Base-by-base conservation (phyloP, 73 alveolate species). In the Tetrahymena elliotti region DNA sequence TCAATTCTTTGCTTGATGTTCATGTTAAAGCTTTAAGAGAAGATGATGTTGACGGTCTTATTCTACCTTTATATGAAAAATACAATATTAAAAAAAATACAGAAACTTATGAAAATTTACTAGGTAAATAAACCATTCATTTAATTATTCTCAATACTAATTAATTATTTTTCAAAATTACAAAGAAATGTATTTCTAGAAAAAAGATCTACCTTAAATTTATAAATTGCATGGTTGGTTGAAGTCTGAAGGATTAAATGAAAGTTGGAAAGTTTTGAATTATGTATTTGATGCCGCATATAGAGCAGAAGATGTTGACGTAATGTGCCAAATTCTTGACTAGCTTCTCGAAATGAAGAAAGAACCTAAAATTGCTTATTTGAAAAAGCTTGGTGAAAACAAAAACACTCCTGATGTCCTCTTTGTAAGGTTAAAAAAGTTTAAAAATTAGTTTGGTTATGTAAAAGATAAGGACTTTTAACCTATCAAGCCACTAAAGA, bases 1-100 rank as follows among this genome's bases (percentile, higher is more conserved):
- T 94, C 5, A 94, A 94, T 88, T 84, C 95, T 11, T 47, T 94
- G 93, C 93, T 94, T 52, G 93, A 94, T 52, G 38, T 94, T 20
- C 93, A 84, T 94, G 96, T 94, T 31, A 52, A 84, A 47, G 83
- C 96, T 6, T 35, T 84, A 38, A 88, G 93, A 94, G 54, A 84
- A 33, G 94, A 94, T 34, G 96, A 94, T 94, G 36, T 94, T 33
- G 96, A 94, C 35, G 96, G 96, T 35, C 83, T 84, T 6, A 94
- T 94, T 12, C 52, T 94, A n/a, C 96, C 96, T 34, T 52, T 94
- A 13, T 94, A 33, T 52, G 96, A 94, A 33, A 84, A 94, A 92
- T 88, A 84, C 41, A 33, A 94, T 52, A 47, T 94, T 35, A 38
- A 52, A 20, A 94, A 94, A 31, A 92, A 94, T 88, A 36, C 93